A percentile compares a stretch with the other conserved stretches of the same genome.
Conservation (phyloP, 2,329 filamentous ascomycete species). For the Fusarium subglutinans region DNA sequence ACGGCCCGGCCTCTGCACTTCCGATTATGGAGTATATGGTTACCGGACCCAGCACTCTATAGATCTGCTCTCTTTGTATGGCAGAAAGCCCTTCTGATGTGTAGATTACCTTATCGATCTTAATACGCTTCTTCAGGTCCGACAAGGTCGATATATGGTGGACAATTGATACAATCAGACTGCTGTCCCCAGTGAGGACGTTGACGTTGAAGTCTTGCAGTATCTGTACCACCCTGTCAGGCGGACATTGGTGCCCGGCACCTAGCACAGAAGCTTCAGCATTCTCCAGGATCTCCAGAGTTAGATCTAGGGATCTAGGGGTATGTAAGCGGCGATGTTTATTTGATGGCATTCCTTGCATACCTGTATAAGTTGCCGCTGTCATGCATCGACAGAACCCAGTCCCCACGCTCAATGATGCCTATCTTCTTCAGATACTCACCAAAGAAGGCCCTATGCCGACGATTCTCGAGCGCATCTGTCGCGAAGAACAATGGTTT, state of each 20-base stretch:
- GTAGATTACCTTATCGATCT: slow-evolving; percentile 54
- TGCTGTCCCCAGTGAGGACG: slow-evolving; percentile 50
- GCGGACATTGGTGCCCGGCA: slow-evolving; percentile 45
- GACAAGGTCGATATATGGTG: slow-evolving; percentile 47
- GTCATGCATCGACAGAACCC: slow-evolving; percentile 51
- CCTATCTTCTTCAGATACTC: slow-evolving; percentile 44
- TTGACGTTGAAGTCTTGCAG: slow-evolving; percentile 49
- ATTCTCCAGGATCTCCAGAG: slow-evolving; percentile 52
- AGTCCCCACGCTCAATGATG: slow-evolving; percentile 49
- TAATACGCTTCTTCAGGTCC: slow-evolving; percentile 36
- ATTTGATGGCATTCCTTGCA: neutral
- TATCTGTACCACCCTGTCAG: slow-evolving; percentile 38
- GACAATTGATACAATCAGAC: slow-evolving; percentile 50
- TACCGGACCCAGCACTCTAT: slow-evolving; percentile 43
- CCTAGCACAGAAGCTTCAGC: slow-evolving; percentile 52
- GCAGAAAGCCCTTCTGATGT: slow-evolving; percentile 53
- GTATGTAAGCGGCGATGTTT: neutral
- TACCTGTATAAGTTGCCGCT: slow-evolving; percentile 52
- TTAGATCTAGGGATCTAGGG: slow-evolving; percentile 51
- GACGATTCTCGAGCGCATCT: slow-evolving; percentile 52
- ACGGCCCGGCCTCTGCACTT: slow-evolving; percentile 55
- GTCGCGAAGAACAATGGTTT: slow-evolving; percentile 52
- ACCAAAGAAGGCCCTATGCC: slow-evolving; percentile 49
- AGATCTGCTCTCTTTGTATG: slow-evolving; percentile 47
- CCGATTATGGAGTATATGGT: slow-evolving; percentile 53